Evolutionary conservation across 257 asterid species (phyloP), one percentile per base, ranked within the genome.

Genomic region (Lithospermum erythrorhizon): DNA sequence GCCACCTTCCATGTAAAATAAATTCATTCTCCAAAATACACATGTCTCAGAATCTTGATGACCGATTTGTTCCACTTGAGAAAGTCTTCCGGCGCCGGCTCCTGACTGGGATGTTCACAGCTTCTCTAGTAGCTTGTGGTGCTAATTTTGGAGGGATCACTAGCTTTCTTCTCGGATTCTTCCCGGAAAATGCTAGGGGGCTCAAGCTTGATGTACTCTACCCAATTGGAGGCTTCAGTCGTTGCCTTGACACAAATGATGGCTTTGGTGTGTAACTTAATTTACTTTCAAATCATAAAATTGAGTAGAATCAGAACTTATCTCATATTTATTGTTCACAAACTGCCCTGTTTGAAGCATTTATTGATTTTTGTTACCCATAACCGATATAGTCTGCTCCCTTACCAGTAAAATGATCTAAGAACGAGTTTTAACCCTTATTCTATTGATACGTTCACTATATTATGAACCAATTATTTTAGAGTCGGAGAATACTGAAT

Each of bases 91-190:
- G 88, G 27, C 81, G 94, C 65, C 80, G 90, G 8, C 79, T 85
- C 48, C 79, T 87, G 55, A 68, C 82, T 0, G 91, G 96, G 53
- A 66, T 79, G 53, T 82, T 82, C 70, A 71, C 89, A 29, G 87
- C 94, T 68, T 79, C 95, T 69, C 53, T 85, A 16, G 72, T 85
- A 27, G 87, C 91, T 5, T 63, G 75, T 7, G 96, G 95, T 11
- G 95, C 95, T 64, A 83, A 90, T 75, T 83, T 87, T 65, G 80
- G 81, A n/a, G 96, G 95, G 61, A 54, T 78, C 52, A 83, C 96
- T 10, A 90, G 89, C 72, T 80, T 77, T 64, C 73, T 90, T 24
- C 83, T 90, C 8, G 86, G 98, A 6, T 72, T 87, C 73, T 80
- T 80, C 54, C 96, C 94, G 54, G 88, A 80, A 51, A 66, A 69